These are phyloP conservation scores for Colletotrichum tofieldiae DNA, from an alignment of 2,329 filamentous ascomycete genomes.

Conservation along the genomic window DNA sequence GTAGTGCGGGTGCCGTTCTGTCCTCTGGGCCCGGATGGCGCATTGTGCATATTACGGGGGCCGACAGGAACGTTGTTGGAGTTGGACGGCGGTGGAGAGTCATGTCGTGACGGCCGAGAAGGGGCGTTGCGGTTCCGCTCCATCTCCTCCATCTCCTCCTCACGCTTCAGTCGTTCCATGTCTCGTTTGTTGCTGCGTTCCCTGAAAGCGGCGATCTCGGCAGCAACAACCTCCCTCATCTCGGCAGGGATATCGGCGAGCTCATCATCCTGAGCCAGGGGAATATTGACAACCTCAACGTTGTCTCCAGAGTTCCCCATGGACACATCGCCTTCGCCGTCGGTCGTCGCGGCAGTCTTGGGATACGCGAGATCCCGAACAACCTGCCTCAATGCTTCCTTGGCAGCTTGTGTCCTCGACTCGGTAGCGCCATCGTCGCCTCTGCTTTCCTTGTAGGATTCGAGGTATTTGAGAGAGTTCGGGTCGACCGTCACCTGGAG, in stretches of 20 bases:
- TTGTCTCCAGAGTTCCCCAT: conserved; percentile 81
- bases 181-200: conserved; percentile 92
- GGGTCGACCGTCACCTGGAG: conserved; percentile 86
- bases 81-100: conserved; percentile 77
- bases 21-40: conserved; percentile 76
- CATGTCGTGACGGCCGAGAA: conserved; percentile 75
- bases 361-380: conserved; percentile 83
- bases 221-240: conserved; percentile 94
- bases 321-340: conserved; percentile 76
- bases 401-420: conserved; percentile 79
- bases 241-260: conserved; percentile 95
- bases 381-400: conserved; percentile 76
- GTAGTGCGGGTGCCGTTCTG: conserved; percentile 78
- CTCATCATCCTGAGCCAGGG: conserved; percentile 90
- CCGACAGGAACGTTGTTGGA: conserved; percentile 84
- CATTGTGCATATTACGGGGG: conserved; percentile 80
- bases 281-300: conserved; percentile 91
- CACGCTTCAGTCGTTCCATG: conserved; percentile 86
- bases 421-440: conserved; percentile 76
- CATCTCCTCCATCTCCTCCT: conserved; percentile 92
- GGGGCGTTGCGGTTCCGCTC: conserved; percentile 82
- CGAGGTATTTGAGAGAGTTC: conserved; percentile 86
- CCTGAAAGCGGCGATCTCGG: conserved; percentile 94
- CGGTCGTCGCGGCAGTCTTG: conserved; percentile 61
- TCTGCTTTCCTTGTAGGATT: conserved; percentile 80